Base-by-base conservation (phyloP, 1,284 basidiomycete species). In the Marasmius oreades region DNA sequence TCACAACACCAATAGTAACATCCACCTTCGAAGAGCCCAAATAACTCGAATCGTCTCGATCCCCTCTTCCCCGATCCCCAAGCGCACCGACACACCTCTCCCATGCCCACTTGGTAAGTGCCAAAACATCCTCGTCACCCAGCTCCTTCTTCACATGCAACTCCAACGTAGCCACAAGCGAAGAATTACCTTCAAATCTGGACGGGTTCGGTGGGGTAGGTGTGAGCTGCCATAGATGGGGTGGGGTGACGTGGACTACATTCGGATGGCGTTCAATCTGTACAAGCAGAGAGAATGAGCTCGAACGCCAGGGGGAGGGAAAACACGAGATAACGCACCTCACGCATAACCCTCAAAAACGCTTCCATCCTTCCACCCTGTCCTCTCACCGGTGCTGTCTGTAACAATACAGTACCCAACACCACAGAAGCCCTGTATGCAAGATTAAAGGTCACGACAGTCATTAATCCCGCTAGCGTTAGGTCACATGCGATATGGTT, bases 151-250 rank as follows among this genome's bases (percentile, higher is more conserved):
- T 74, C 16, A 95, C 89, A 64, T 92, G 91, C 42, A 93, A 72
- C 63, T 90, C 85, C 31, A 96, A 72, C 20, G 92, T 93, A 22
- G 92, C 85, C n/a, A 96, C 84, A 43, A 95, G 72, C 37, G 76
- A 71, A 53, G 80, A 77, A 20, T 70, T 67, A n/a, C n/a, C n/a
- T 64, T 53, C 63, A 56, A 20, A 55, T 58, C 48, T 64, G 56
- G 36, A 52, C 31, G 24, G 60, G 55, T 64, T 59, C 5, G 64
- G 62, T 37, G 63, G 42, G 55, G 64, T 65, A 0, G 88, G 87
- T 16, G 84, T 81, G 44, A 93, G 79, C 65, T 93, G 91, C 92
- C 92, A 95, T 52, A 94, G 83, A 63, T 93, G 90, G 1, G 90
- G 91, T 10, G 88, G 82, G 1, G 89, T 88, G 8, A 93, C 78